Base-by-base conservation (phyloP, 2,329 filamentous ascomycete genomes). In the Thielaviopsis ethacetica region DNA sequence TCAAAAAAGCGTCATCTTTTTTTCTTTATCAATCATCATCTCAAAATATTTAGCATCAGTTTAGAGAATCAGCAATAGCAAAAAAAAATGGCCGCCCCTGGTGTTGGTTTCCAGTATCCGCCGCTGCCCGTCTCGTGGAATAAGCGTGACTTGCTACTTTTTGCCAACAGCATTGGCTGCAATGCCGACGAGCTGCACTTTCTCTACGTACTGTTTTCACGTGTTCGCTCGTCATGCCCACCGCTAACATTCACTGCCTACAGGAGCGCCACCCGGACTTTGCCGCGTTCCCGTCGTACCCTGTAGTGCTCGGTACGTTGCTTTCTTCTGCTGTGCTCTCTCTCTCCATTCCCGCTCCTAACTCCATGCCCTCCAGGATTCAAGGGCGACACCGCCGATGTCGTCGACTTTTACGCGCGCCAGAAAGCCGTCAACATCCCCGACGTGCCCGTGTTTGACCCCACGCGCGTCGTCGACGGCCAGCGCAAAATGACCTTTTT, bases 111-210 rank as follows among this genome's bases (percentile, higher is more conserved):
- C 72, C 81, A 93, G 71, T 95, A 86, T 70, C 88, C 88, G 60
- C 71, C 80, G 54, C 75, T 81, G 67, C 80, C 85, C 68, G 88
- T 95, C 12, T 80, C 84, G 65, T 96, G 90, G 91, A 72, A 88
- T 66, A 90, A 91, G 79, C 83, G 91, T 64, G 91, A 96, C 76
- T 82, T 84, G 41, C 77, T 96, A 62, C 83, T 97, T 62, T 96
- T 96, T 71, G 90, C 91, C 65, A 85, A 86, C 71, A 91, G 85
- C 73, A 91, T 96, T 69, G 91, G 91, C 59, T 84, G 79, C 68
- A 91, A 82, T 13, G 78, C 79, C n/a, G 84, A 95, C 65, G 91
- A 96, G 76, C 81, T 95, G 67, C 89, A 95, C 69, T 95, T 91
- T 69, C 83, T 95, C 73, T 96, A 90, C 67, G 89, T 93, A 77